phyloP scores from a whole-genome alignment of 2,329 filamentous ascomycete species.

The Parastagonospora nodorum region DNA sequence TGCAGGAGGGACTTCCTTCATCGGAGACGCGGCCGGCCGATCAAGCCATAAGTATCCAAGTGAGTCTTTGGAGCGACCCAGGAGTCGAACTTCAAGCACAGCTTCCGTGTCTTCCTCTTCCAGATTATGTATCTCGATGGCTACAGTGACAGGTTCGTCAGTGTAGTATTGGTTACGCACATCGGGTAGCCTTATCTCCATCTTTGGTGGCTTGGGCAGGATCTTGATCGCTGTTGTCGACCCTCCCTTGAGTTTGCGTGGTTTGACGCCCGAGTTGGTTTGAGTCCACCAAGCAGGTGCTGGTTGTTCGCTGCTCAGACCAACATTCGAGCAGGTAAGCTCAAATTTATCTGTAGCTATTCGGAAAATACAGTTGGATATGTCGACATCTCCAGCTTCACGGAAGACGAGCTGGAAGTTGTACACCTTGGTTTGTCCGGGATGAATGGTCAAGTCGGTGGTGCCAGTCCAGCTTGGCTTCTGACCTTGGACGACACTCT shows the following conservation, averaged over 20 bases:
- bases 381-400: constrained; percentile 78
- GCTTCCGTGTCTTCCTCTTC: constrained; percentile 80
- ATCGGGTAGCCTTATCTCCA: constrained; percentile 72
- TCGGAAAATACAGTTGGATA: constrained; percentile 66
- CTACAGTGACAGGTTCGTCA: constrained; percentile 73
- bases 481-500: constrained; percentile 25
- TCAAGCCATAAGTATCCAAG: constrained; percentile 55
- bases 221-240: constrained; percentile 67
- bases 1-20: constrained; percentile 35
- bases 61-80: constrained; percentile 60
- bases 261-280: constrained; percentile 26
- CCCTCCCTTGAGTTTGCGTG: constrained; percentile 35
- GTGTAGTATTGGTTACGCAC: constrained; percentile 78
- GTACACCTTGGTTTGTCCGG: constrained; percentile 72
- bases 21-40: constrained; percentile 37
- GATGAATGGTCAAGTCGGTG: constrained; percentile 67
- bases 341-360: constrained; percentile 70
- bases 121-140: constrained; percentile 75
- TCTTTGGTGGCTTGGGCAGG: constrained; percentile 87
- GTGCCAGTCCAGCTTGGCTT: constrained; percentile 58
- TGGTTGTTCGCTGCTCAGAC: constrained; percentile 33
- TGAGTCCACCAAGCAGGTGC: constrained; percentile 43
- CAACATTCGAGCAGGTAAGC: constrained; percentile 67
- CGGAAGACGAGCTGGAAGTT: constrained; percentile 75
- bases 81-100: constrained; percentile 70